phyloP scores from a whole-genome alignment of 116 monocot species.

The Papilionanthe hybrid region DNA sequence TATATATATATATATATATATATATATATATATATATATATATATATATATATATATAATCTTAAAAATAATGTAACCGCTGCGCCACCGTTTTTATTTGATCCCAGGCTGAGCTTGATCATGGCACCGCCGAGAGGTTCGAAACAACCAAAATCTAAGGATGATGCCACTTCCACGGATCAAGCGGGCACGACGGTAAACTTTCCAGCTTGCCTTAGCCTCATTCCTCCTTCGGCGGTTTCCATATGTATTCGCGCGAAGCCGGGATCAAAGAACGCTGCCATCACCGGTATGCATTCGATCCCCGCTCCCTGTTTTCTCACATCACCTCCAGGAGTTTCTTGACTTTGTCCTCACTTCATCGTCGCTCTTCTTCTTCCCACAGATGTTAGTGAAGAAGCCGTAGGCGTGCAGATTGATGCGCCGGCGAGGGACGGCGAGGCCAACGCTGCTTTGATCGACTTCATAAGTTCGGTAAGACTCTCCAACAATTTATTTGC shows the following conservation, averaged over 20 bases:
- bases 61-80: too few species aligned
- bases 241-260: slow-evolving; percentile 82
- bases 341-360: not conserved
- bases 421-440: slow-evolving; percentile 95
- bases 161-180: slow-evolving; percentile 15
- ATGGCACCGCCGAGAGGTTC: slow-evolving; percentile 37
- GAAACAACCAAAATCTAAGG: slow-evolving; percentile 57
- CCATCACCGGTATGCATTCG: slow-evolving; percentile 58
- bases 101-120: not conserved
- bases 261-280: slow-evolving; percentile 84
- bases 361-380: not conserved
- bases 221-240: slow-evolving; percentile 57
- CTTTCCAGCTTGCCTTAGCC: slow-evolving; percentile 62
- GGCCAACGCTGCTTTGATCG: slow-evolving; percentile 73
- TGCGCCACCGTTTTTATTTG: too few species aligned
- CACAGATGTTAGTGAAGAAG: slow-evolving; percentile 69
- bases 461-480: slow-evolving; percentile 69
- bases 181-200: slow-evolving; percentile 3
- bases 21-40: too few species aligned
- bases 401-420: slow-evolving; percentile 82
- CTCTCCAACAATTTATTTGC: not conserved
- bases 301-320: not conserved
- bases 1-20: too few species aligned
- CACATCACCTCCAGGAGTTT: not conserved
- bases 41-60: too few species aligned